Base-by-base conservation (phyloP, 306 rosid species). In the Quercus dentata region DNA sequence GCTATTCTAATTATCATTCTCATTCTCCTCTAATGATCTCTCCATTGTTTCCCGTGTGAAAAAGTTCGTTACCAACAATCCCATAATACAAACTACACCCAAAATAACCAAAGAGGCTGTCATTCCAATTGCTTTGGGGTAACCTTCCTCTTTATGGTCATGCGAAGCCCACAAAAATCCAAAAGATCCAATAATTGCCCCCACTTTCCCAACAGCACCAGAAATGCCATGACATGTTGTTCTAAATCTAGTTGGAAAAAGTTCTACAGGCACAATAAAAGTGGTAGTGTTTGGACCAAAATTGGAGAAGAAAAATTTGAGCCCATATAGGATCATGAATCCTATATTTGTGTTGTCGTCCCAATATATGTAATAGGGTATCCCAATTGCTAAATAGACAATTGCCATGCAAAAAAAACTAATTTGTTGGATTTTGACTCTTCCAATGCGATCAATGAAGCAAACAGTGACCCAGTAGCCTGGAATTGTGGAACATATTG, bases 241-340 rank as follows among this genome's bases (percentile, higher is more conserved):
- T 38, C 97, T 57, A 35, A 92, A 89, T 74, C 97, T 78, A 1
- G 97, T 93, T 0, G 92, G 97, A 19, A 92, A 90, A 3, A 92
- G 93, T 49, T 92, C 94, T 0, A 92, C 92, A 0, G 95, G 95
- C 72, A 90, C 84, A 4, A 92, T 90, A 31, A 89, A 92, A 15
- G 93, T 90, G 4, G 97, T 90, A 44, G 97, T 89, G 83, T 92
- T 92, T 27, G 95, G 97, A 9, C 97, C 97, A 15, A 92, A 92
- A 28, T 92, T 92, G 1, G 97, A 85, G 71, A 90, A 92, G 87
- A 90, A 92, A 77, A 92, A 90, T 9, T 93, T 90, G 74, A 92
- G 90, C 5, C 90, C 88, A 41, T 92, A 92, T 18, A 90, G 81
- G 38, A 86, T 49, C 81, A 92, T 75, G 77, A 90, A 90, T 0